phyloP scores from a whole-genome alignment of 2,329 filamentous ascomycete species.

The Davidsoniella australis region DNA sequence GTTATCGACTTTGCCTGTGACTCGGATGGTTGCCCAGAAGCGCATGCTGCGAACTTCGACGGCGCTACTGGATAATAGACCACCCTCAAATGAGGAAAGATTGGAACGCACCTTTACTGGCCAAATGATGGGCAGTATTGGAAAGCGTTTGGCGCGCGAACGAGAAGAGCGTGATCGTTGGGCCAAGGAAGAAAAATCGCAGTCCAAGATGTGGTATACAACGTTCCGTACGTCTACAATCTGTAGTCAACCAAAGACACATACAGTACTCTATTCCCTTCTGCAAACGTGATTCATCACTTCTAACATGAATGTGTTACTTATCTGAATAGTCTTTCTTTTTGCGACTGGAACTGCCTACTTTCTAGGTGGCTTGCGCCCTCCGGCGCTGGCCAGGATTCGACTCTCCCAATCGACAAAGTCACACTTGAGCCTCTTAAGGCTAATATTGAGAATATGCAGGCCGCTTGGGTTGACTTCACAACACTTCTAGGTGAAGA shows the following conservation, averaged over 20 bases:
- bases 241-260: not conserved
- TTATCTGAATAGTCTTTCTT: conserved; percentile 28
- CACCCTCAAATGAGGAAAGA: too few relatives aligned
- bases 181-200: conserved; percentile 22
- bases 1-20: too few relatives aligned
- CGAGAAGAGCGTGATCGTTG: conserved; percentile 35
- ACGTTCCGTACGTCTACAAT: conserved; percentile 31
- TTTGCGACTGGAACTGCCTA: conserved; percentile 36
- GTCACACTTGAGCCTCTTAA: conserved; percentile 37
- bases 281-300: not conserved
- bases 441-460: conserved; percentile 43
- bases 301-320: not conserved
- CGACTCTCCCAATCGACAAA: conserved; percentile 40
- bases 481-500: conserved; percentile 45
- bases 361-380: conserved; percentile 39
- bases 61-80: too few relatives aligned
- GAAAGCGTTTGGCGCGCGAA: conserved; percentile 36
- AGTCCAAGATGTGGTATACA: conserved; percentile 30
- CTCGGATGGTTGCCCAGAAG: too few relatives aligned
- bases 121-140: conserved; percentile 42
- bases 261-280: not conserved
- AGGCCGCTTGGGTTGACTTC: conserved; percentile 55
- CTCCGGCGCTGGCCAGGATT: conserved; percentile 32
- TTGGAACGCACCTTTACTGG: conserved; percentile 28
- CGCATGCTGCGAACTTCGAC: too few relatives aligned